These are phyloP conservation scores for Multifurca ochricompacta DNA, from an alignment of 768 basidiomycete genomes.

Conservation along the genomic window DNA sequence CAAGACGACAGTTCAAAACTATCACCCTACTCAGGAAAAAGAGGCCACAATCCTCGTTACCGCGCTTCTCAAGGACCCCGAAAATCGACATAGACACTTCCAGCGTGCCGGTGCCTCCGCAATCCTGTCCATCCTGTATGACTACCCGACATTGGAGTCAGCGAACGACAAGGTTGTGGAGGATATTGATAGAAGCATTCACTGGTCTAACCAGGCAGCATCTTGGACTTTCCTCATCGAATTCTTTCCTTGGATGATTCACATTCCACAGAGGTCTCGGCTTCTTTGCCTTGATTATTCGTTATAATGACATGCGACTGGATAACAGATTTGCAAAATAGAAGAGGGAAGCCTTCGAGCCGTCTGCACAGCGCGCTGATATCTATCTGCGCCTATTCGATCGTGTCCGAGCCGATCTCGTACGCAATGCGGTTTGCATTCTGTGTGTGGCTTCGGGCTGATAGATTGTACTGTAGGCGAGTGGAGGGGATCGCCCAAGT, in stretches of 20 bases:
- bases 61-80: background rate
- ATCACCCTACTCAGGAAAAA: background rate
- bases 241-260: constrained; percentile 12
- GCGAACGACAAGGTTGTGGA: background rate
- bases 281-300: background rate
- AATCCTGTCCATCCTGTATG: constrained; percentile 14
- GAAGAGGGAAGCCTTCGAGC: constrained; percentile 9
- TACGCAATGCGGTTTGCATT: background rate
- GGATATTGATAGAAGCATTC: background rate
- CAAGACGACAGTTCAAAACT: background rate
- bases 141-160: background rate
- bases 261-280: background rate
- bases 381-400: constrained; percentile 3
- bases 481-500: background rate
- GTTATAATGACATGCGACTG: background rate
- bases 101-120: background rate
- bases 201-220: background rate
- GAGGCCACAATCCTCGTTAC: constrained; percentile 1
- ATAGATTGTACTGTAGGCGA: background rate
- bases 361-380: background rate
- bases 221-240: constrained; percentile 12
- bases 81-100: background rate
- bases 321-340: constrained; percentile 8
- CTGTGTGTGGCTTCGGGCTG: too few relatives aligned
- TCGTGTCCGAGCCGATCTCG: background rate